Evolutionary conservation across 148 eudicot species (phyloP), one percentile per base, ranked within the genome.

Genomic region (Amaranthus hypochondriacus): DNA sequence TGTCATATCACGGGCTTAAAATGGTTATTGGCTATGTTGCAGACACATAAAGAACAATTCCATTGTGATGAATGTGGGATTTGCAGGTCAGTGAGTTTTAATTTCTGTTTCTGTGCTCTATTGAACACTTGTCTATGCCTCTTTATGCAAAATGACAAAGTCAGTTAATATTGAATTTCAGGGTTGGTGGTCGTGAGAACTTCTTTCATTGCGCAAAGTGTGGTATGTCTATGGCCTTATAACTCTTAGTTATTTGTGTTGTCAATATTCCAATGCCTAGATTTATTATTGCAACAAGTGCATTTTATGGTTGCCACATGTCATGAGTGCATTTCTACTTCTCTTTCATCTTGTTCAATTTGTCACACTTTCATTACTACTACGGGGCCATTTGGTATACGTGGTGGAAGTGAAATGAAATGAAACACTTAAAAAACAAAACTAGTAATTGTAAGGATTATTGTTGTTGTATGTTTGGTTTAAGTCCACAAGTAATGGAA

Each of bases 1-100:
- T 58, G 63, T 51, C 39, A 28, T 28, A 56, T 56, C 48, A 55
- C 47, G 47, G 48, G 56, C 62, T 58, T 62, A 46, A 13, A 59
- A 18, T 53, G 57, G 39, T 28, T 49, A 53, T 53, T 65, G 51
- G 46, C 64, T 18, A 8, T 63, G 42, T 78, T 78, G 70, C 91
- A 93, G 98, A 88, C 68, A 14, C 59, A 77, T 4, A 93, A 91
- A 62, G 42, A 73, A 78, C 98, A 93, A 85, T 93, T 89, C 69
- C 98, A 91, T 70, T 93, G 98, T 59, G 80, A 85, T 73, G 95
- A 93, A 9, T 93, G 98, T 86, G 98, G 98, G 62, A 93, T 93
- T 71, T 93, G 98, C 79, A 91, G 98, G 98, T 93, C 76, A 77
- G 86, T 73, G 48, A 0, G 39, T 81, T 46, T 51, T 8, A 28